Percentiles rank a stretch among this genome's conserved stretches.
Evolutionary conservation across 2,329 filamentous ascomycete species (phyloP).

Genomic region (Penicillium sp.): DNA sequence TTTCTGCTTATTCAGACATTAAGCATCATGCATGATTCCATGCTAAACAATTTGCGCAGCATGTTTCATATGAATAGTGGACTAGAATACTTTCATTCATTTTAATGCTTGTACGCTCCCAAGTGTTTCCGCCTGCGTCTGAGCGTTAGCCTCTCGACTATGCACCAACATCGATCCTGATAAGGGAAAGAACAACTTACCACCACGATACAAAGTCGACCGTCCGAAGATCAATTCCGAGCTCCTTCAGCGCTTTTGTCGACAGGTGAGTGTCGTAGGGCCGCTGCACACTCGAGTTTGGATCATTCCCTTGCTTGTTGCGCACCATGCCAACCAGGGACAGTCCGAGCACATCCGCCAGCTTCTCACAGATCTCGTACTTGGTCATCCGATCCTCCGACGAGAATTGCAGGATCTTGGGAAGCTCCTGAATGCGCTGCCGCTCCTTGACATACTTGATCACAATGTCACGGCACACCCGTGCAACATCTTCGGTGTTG

Average conservation of each 20-base stretch:
- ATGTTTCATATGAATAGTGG: no score
- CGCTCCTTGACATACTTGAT: slow-evolving; percentile 54
- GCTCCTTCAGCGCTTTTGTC: slow-evolving; percentile 60
- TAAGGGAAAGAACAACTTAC: no score
- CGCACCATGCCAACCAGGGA: slow-evolving; percentile 58
- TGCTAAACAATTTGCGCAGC: no score
- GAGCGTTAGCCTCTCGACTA: no score
- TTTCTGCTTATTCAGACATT: no score
- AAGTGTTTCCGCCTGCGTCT: no score
- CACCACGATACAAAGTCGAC: slow-evolving; percentile 75
- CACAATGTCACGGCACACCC: slow-evolving; percentile 67
- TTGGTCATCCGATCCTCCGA: slow-evolving; percentile 82
- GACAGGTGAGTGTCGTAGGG: slow-evolving; percentile 85
- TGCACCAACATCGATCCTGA: no score
- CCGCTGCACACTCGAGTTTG: slow-evolving; percentile 61
- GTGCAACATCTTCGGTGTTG: slow-evolving; percentile 81
- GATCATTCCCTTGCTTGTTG: slow-evolving; percentile 63
- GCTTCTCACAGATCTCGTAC: slow-evolving; percentile 71
- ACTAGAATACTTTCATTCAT: no score
- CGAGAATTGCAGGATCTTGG: slow-evolving; percentile 69
- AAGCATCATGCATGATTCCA: no score
- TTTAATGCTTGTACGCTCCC: no score
- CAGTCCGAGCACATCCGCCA: slow-evolving; percentile 71
- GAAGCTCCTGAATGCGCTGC: slow-evolving; percentile 50
- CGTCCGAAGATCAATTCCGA: slow-evolving; percentile 66